These are phyloP conservation scores for Yamadazyma spencermartinsiae DNA, from an alignment of 1,139 yeast genomes.

Conservation along the genomic window DNA sequence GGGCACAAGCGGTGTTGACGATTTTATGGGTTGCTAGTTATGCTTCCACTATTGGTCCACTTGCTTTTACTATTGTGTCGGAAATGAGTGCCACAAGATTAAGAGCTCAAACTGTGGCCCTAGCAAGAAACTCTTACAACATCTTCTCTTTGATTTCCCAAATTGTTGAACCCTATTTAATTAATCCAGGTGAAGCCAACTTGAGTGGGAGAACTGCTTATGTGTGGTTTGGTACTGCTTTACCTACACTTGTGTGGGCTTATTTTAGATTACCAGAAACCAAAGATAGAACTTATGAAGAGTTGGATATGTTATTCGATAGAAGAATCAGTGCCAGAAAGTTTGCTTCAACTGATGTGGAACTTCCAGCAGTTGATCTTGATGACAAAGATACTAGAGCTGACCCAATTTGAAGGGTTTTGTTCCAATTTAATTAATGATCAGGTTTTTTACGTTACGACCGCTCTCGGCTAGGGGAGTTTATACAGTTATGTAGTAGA, in stretches of 20 bases:
- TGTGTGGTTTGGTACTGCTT: constrained; percentile 43
- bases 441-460: not conserved
- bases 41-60: constrained; percentile 26
- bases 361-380: constrained; percentile 11
- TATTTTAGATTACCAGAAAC: constrained; percentile 26
- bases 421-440: not conserved
- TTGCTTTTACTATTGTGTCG: constrained; percentile 24
- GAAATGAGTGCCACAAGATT: constrained; percentile 27
- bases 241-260: constrained; percentile 25
- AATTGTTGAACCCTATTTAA: constrained; percentile 27
- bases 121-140: constrained; percentile 27
- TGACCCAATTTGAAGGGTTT: not conserved
- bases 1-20: constrained; percentile 26
- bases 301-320: constrained; percentile 25
- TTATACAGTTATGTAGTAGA: not conserved
- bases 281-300: constrained; percentile 24
- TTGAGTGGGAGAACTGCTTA: constrained; percentile 28
- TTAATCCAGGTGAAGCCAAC: constrained; percentile 24
- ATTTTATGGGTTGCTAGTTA: constrained; percentile 26
- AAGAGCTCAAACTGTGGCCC: constrained; percentile 25
- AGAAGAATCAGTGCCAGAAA: constrained; percentile 21
- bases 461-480: not conserved
- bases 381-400: constrained; percentile 1
- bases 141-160: constrained; percentile 20
- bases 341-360: constrained; percentile 15